These are phyloP conservation scores for Xerocomus brunneocitrinus DNA, from an alignment of 768 basidiomycete species.

Conservation along the genomic window DNA sequence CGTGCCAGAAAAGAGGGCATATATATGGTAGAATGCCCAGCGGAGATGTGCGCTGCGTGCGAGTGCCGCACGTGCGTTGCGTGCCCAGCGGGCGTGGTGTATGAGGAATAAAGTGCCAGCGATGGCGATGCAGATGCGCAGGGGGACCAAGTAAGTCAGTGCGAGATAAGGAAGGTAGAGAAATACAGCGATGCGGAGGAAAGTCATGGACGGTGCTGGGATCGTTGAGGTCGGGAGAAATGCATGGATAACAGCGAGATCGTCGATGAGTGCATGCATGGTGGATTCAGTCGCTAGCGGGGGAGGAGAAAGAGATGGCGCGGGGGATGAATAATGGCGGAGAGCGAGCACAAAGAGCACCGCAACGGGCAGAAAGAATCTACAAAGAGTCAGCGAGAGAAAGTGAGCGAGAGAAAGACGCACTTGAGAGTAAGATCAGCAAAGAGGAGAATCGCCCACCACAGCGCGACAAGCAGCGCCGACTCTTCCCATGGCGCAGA, in stretches of 20 bases:
- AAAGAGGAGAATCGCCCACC: conserved; percentile 77
- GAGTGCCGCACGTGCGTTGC: conserved; percentile 49
- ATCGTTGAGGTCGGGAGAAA: conserved; percentile 44
- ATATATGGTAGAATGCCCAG: conserved; percentile 51
- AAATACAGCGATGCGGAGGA: conserved; percentile 54
- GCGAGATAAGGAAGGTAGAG: conserved; percentile 65
- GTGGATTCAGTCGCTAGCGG: conserved; percentile 50
- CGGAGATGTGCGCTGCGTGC: conserved; percentile 66
- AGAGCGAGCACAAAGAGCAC: conserved; percentile 38
- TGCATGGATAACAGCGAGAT: conserved; percentile 61
- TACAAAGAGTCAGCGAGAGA: conserved; percentile 21
- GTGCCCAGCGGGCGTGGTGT: conserved; percentile 66
- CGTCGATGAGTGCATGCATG: conserved; percentile 52
- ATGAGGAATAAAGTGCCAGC: conserved; percentile 54
- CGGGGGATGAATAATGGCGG: conserved; percentile 23
- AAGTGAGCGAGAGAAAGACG: conserved; percentile 2
- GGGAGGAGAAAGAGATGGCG: conserved; percentile 12
- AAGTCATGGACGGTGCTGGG: conserved; percentile 29
- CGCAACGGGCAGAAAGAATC: conserved; percentile 56
- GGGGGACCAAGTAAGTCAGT: conserved; percentile 56
- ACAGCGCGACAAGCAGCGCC: conserved; percentile 61
- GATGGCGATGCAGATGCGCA: conserved; percentile 57
- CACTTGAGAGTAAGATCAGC: conserved; percentile 48
- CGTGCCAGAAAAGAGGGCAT: conserved; percentile 51
- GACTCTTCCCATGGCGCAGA: conserved; percentile 51